A percentile compares a stretch with the other conserved stretches of the same genome.
phyloP scores from a whole-genome alignment of 2,329 filamentous ascomycete species.

The Microcyclosporella mali region DNA sequence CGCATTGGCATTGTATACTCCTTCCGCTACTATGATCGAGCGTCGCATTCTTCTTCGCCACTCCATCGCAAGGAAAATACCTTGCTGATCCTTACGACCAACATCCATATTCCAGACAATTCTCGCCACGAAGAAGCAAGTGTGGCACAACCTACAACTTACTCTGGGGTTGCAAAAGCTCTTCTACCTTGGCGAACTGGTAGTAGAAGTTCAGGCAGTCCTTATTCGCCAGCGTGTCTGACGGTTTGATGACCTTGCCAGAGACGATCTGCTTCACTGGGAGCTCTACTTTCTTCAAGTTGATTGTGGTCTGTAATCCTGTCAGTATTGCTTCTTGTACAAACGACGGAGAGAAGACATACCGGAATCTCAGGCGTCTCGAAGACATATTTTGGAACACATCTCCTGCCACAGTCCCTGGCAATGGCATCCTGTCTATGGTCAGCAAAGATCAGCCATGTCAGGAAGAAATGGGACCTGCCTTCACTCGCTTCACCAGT shows the following conservation, averaged over 20 bases:
- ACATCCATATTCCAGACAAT: too few relatives aligned
- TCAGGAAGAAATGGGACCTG: too few relatives aligned
- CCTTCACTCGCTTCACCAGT: slow-evolving; percentile 55
- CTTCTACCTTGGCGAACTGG: slow-evolving; percentile 67
- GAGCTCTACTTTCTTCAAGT: slow-evolving; percentile 78
- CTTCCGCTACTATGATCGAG: too few relatives aligned
- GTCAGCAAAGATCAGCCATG: too few relatives aligned
- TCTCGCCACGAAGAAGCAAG: too few relatives aligned
- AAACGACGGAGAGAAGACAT: slow-evolving; percentile 32
- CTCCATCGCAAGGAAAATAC: too few relatives aligned
- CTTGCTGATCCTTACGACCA: too few relatives aligned
- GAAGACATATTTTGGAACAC: slow-evolving; percentile 73
- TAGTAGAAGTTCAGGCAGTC: slow-evolving; percentile 72
- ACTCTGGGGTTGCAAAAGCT: slow-evolving; percentile 44
- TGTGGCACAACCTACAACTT: slow-evolving; percentile 49
- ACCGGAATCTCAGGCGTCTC: slow-evolving; percentile 76
- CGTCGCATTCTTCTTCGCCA: too few relatives aligned
- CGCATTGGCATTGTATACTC: too few relatives aligned
- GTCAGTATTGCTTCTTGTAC: neutral
- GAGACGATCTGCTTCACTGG: slow-evolving; percentile 80
- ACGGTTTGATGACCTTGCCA: slow-evolving; percentile 66
- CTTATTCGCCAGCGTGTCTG: slow-evolving; percentile 71
- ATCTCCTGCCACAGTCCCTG: slow-evolving; percentile 61
- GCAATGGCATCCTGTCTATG: slow-evolving; percentile 49
- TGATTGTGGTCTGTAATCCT: slow-evolving; percentile 61